Base-by-base conservation (phyloP, 1,284 basidiomycete species). In the Cronartium ribicola region DNA sequence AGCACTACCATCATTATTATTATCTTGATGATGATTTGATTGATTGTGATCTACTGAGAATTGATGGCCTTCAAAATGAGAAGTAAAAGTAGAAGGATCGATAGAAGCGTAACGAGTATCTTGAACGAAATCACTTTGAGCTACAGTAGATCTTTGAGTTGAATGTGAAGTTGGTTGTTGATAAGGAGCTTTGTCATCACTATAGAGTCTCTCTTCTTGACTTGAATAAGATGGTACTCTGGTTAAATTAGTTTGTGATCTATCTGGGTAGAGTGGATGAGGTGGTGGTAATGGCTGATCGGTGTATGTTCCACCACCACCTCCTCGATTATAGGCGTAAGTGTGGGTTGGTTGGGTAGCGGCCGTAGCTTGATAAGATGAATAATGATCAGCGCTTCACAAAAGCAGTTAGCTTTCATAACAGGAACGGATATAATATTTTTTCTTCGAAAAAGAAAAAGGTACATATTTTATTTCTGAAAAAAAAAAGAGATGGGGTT, bases 331-430 rank as follows among this genome's bases (percentile, higher is more conserved):
- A 5, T 46, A 17, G 2, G 4, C n/a, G 13, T 41, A 40, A 36
- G 40, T 36, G 29, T 48, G 37, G 2, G 5, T 5, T n/a, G n/a
- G n/a, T 57, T 22, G 62, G 55, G 46, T 63, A 48, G 43, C n/a
- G 13, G 62, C 57, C 41, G 69, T 61, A 61, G 62, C 69, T 72
- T 72, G 69, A 65, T 72, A 37, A 55, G 69, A 20, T 37, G 66
- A 43, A 40, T 65, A 72, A 63, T 39, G 69, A 72, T 72, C 69
- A 72, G 69, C 66, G 37, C 69, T 72, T 72, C 0, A 64, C 40
- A 17, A 41, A 22, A 65, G 59, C 29, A 60, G 39, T 29, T 64
- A 40, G 14, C 8, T 40, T 3, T 0, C 13, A 51, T 17, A 36
- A 4, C 11, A 48, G 65, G 7, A 22, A 48, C 22, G n/a, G 37